A percentile compares a stretch with the other conserved stretches of the same genome.
These are phyloP conservation scores for Sphagnurus paluster DNA, from an alignment of 1,284 basidiomycete genomes.

Conservation along the genomic window DNA sequence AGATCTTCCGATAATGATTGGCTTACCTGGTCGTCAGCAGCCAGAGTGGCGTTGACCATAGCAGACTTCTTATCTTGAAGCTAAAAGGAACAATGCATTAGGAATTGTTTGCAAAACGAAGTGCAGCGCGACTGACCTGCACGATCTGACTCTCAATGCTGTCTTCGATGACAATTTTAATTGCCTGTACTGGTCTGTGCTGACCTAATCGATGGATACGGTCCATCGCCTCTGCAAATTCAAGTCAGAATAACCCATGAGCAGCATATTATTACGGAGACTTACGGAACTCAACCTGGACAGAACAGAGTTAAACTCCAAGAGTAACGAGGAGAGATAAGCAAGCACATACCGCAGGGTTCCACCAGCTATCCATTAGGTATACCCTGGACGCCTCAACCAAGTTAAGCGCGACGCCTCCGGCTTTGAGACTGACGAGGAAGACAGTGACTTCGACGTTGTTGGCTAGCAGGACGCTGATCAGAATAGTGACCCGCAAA, in stretches of 20 bases:
- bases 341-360: slow-evolving; percentile 67
- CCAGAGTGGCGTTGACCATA: slow-evolving; percentile 81
- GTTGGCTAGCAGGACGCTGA: slow-evolving; percentile 58
- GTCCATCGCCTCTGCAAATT: slow-evolving; percentile 89
- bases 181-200: slow-evolving; percentile 88
- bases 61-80: slow-evolving; percentile 94
- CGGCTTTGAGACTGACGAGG: slow-evolving; percentile 93
- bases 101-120: background rate
- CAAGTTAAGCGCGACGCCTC: slow-evolving; percentile 92
- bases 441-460: slow-evolving; percentile 96
- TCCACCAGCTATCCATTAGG: slow-evolving; percentile 92
- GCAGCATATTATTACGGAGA: slow-evolving; percentile 12
- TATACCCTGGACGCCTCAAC: slow-evolving; percentile 95
- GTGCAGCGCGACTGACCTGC: slow-evolving; percentile 44
- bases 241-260: background rate
- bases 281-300: slow-evolving; percentile 70
- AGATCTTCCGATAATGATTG: slow-evolving; percentile 20
- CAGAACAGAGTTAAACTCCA: slow-evolving; percentile 15
- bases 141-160: slow-evolving; percentile 94
- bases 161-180: slow-evolving; percentile 94
- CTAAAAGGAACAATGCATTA: slow-evolving; percentile 34
- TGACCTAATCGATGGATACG: slow-evolving; percentile 92
- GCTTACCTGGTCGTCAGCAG: slow-evolving; percentile 69
- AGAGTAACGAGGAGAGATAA: slow-evolving; percentile 15
- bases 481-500: background rate